Evolutionary conservation across 2,329 filamentous ascomycete species (phyloP).

Genomic region (Fusarium pseudocircinatum): DNA sequence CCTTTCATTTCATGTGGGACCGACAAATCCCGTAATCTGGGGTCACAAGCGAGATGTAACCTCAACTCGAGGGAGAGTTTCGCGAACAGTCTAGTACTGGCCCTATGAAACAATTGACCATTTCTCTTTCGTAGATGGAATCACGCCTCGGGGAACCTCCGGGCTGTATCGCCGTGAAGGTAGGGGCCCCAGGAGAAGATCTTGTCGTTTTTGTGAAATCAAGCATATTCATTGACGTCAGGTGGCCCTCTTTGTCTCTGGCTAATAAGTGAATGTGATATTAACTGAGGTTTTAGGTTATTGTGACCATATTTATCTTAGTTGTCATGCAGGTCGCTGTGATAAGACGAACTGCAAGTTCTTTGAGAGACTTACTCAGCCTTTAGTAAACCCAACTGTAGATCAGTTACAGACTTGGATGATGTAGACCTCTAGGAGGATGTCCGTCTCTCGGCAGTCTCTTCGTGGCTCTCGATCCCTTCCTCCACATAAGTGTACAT

Average conservation of each 20-base stretch:
- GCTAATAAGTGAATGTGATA: too few species aligned
- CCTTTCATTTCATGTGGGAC: not conserved
- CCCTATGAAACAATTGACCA: rapidly evolving
- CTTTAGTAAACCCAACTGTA: not conserved
- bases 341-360: not conserved
- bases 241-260: too few species aligned
- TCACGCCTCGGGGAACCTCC: not conserved
- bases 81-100: not conserved
- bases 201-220: not conserved
- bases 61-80: not conserved
- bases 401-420: rapidly evolving
- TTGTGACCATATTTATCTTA: not conserved
- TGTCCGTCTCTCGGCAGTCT: not conserved
- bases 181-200: not conserved
- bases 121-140: not conserved
- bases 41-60: not conserved
- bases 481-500: not conserved
- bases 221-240: not conserved
- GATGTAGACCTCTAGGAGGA: rapidly evolving
- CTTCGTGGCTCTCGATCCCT: rapidly evolving
- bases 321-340: not conserved
- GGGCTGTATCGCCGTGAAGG: not conserved
- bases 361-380: not conserved
- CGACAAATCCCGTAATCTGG: not conserved
- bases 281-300: rapidly evolving